These are phyloP conservation scores for Sequoiadendron giganteum DNA, from an alignment of 75 land plant species.

Conservation along the genomic window DNA sequence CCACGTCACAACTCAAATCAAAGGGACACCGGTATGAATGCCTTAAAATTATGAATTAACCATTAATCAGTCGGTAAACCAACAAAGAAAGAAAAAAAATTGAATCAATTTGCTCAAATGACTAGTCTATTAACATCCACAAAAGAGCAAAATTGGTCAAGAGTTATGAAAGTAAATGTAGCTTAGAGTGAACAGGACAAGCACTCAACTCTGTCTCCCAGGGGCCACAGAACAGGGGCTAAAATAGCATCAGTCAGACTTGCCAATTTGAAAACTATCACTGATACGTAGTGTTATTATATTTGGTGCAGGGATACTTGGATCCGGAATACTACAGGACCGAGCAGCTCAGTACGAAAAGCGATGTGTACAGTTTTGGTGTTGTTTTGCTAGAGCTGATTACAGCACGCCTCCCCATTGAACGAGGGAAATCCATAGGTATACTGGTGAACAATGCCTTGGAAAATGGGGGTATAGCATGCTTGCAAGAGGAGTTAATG, in stretches of 20 bases:
- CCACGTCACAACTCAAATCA: conserved; percentile 25
- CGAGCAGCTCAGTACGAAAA: conserved; percentile 22
- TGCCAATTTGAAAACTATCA: background rate
- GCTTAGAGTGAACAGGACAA: too few relatives aligned
- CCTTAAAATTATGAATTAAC: background rate
- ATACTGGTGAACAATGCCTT: conserved; percentile 7
- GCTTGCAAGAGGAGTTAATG: conserved; percentile 10
- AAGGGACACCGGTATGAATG: conserved; percentile 32
- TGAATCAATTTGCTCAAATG: too few relatives aligned
- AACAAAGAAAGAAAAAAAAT: too few relatives aligned
- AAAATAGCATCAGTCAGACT: background rate
- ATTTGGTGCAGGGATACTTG: conserved; percentile 32
- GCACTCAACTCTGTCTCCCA: too few relatives aligned
- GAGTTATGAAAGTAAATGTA: too few relatives aligned
- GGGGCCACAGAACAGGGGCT: too few relatives aligned
- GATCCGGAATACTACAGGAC: conserved; percentile 47
- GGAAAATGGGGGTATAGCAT: conserved; percentile 16
- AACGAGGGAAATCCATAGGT: conserved; percentile 23
- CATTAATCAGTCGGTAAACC: background rate
- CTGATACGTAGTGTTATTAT: background rate
- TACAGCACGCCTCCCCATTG: conserved; percentile 29
- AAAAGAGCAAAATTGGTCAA: too few relatives aligned
- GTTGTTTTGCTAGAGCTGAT: conserved; percentile 40
- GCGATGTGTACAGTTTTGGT: conserved; percentile 49
- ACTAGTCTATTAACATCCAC: too few relatives aligned